Base-by-base conservation (phyloP, 2,329 filamentous ascomycete genomes). In the Huntiella abstrusa region DNA sequence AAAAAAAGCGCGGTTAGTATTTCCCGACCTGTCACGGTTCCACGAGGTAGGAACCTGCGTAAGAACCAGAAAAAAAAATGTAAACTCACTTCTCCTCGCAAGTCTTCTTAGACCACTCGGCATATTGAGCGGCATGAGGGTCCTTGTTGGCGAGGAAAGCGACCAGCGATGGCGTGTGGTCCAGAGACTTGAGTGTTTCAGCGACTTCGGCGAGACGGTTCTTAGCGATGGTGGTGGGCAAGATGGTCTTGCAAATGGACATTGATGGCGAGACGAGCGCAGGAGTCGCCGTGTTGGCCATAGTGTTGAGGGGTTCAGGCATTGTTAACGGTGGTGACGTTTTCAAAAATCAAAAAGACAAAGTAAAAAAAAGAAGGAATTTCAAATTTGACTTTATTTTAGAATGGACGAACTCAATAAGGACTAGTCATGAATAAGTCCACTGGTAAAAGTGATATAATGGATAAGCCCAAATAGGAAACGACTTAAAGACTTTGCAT, bases 21-120 rank as follows among this genome's bases (percentile, higher is more conserved):
- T 15, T 13, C 15, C 15, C 37, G 11, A 17, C 4, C 10, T 5
- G 12, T 11, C 10, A 17, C 19, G 15, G 10, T 39, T 39, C 15
- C 15, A 19, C 10, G 37, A 17, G 10, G 10, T 17, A 19, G n/a
- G 8, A 22, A 10, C 6, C 32, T 28, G 15, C 3, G 32, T 40
- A 38, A 12, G 13, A 46, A 42, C 22, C 33, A 35, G 6, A 33
- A 32, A 22, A 13, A 32, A 17, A 35, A 16, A 22, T 33, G n/a
- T 28, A 28, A 5, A 34, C 34, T 36, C 12, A 95, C 87, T 95
- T 92, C 62, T 96, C 88, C 62, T 79, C 74, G 63, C 85, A 94
- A 3, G 91, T 95, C 71, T 93, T 95, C 62, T 85, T 83, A 36
- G 88, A 95, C 84, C 85, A 95, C 62, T 95, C 84, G 46, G 91